phyloP scores from a whole-genome alignment of 768 basidiomycete species.

The Leccinum variicolor region DNA sequence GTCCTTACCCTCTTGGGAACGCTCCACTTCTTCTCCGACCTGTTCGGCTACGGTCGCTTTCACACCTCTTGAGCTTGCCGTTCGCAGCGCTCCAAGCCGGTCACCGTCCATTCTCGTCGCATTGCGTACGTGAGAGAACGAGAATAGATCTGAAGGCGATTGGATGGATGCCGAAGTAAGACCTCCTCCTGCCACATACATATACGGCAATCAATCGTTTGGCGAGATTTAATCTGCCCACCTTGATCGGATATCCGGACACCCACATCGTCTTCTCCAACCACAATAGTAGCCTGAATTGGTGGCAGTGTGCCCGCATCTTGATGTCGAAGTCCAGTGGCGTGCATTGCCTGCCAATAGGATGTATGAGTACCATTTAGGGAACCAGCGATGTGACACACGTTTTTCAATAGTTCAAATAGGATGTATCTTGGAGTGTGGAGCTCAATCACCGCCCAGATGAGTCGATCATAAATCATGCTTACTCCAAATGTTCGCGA shows the following conservation, averaged over 20 bases:
- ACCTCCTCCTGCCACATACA: conserved; percentile 59
- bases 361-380: not conserved
- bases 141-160: conserved; percentile 76
- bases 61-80: conserved; percentile 60
- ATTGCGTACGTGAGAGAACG: conserved; percentile 84
- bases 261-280: conserved; percentile 67
- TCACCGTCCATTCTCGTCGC: conserved; percentile 63
- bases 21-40: conserved; percentile 36
- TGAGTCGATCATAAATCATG: conserved; percentile 1
- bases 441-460: not conserved
- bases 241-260: conserved; percentile 93
- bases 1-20: conserved; percentile 26
- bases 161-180: conserved; percentile 52
- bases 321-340: conserved; percentile 54
- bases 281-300: conserved; percentile 72
- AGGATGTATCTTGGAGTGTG: conserved; percentile 62
- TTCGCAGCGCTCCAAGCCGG: conserved; percentile 65
- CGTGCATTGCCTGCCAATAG: conserved; percentile 60
- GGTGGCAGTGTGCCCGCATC: conserved; percentile 46
- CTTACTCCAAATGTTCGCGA: conserved; percentile 81
- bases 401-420: conserved; percentile 89
- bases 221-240: conserved; percentile 20
- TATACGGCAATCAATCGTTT: conserved; percentile 3
- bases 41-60: conserved; percentile 82
- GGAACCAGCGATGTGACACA: conserved; percentile 33